These are phyloP conservation scores for Scutellaria galericulata DNA, from an alignment of 257 asterid genomes.

Conservation along the genomic window DNA sequence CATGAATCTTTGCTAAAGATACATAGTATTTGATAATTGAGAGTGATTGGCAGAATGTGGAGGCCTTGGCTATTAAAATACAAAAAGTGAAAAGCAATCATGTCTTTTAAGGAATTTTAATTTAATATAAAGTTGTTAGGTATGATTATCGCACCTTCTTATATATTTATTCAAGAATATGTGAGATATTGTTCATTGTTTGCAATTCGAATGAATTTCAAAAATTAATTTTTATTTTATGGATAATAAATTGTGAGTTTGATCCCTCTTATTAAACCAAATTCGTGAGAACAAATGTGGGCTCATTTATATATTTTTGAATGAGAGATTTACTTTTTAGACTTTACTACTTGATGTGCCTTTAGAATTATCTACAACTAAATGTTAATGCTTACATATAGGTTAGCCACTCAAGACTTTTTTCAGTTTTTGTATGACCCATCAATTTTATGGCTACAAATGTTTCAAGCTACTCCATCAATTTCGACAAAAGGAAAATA, in stretches of 20 bases:
- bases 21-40: conserved; percentile 29
- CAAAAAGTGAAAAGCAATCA: conserved; percentile 39
- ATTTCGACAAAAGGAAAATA: neutral
- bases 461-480: conserved; percentile 5
- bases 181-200: too few species aligned
- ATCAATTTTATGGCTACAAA: neutral
- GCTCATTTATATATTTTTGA: too few species aligned
- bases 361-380: neutral
- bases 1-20: conserved; percentile 22
- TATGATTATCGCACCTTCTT: conserved; percentile 53
- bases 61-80: conserved; percentile 30
- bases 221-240: too few species aligned
- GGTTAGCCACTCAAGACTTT: conserved; percentile 37
- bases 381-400: conserved; percentile 23
- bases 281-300: too few species aligned
- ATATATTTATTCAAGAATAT: neutral
- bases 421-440: conserved; percentile 27
- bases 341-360: conserved; percentile 6
- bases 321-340: conserved; percentile 9
- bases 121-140: conserved; percentile 35
- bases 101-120: conserved; percentile 52
- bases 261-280: too few species aligned
- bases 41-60: conserved; percentile 43
- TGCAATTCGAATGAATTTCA: too few species aligned
- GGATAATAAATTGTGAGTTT: too few species aligned